Evolutionary conservation across 2,329 filamentous ascomycete species (phyloP).

Genomic region (Calonectria crousiana): DNA sequence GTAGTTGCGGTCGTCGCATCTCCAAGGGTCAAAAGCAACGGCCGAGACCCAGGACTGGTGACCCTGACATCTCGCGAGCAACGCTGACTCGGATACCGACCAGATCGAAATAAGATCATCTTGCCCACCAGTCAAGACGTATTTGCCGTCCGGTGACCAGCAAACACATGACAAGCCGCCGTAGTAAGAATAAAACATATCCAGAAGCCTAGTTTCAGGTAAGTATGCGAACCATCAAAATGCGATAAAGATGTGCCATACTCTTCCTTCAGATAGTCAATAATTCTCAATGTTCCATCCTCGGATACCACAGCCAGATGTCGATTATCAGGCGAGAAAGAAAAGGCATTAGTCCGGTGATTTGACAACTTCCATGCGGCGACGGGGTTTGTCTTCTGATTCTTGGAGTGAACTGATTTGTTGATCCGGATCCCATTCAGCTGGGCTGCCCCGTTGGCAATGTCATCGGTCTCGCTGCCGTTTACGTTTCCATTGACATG

Average conservation of each 20-base stretch:
- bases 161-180: conserved; percentile 93
- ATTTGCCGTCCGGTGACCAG: conserved; percentile 98
- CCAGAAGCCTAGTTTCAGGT: conserved; percentile 72
- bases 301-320: conserved; percentile 93
- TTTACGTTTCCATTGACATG: conserved; percentile 64
- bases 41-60: conserved; percentile 96
- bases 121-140: conserved; percentile 93
- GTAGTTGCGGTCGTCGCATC: conserved; percentile 95
- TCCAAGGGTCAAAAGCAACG: conserved; percentile 96
- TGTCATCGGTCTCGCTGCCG: conserved; percentile 58
- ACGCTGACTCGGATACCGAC: conserved; percentile 84
- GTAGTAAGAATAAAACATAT: conserved; percentile 92
- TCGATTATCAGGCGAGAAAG: conserved; percentile 89
- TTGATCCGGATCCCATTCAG: conserved; percentile 75
- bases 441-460: conserved; percentile 47
- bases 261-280: conserved; percentile 94
- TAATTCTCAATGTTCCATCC: conserved; percentile 88
- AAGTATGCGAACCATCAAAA: conserved; percentile 16
- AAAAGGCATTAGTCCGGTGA: conserved; percentile 89
- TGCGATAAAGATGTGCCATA: conserved; percentile 56
- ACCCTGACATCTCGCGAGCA: conserved; percentile 93
- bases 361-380: conserved; percentile 94
- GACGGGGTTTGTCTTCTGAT: conserved; percentile 93
- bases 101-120: conserved; percentile 97
- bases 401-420: conserved; percentile 94